phyloP scores from a whole-genome alignment of 495 filamentous ascomycete species.

The Mytilinidion resinicola region DNA sequence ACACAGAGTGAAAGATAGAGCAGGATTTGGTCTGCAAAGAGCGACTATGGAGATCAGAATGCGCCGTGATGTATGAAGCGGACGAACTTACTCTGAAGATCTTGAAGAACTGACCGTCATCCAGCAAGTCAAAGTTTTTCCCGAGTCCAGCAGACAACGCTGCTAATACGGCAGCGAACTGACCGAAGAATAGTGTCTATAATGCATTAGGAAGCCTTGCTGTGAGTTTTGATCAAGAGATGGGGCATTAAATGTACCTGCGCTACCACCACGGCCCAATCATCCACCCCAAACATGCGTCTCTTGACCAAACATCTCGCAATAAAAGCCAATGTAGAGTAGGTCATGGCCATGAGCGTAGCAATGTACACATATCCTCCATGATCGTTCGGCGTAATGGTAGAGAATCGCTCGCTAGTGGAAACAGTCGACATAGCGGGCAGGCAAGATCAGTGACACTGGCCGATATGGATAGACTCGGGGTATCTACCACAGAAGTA shows the following conservation, averaged over 20 bases:
- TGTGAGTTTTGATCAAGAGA: background rate
- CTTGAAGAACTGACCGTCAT: background rate
- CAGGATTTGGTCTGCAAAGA: conserved; percentile 16
- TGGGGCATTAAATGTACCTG: conserved; percentile 8
- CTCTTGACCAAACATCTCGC: conserved; percentile 21
- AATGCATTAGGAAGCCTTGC: too few relatives aligned
- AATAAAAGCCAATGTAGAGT: conserved; percentile 16
- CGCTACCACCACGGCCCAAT: conserved; percentile 19
- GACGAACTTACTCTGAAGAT: conserved; percentile 6
- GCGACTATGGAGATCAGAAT: background rate
- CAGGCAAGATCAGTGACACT: background rate
- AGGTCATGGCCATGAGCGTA: conserved; percentile 15
- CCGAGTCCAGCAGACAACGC: conserved; percentile 10
- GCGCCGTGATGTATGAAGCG: background rate
- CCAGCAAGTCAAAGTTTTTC: conserved; percentile 8
- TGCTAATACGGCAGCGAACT: conserved; percentile 9
- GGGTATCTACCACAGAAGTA: too few relatives aligned
- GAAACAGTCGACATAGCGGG: background rate
- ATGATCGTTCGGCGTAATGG: conserved; percentile 19
- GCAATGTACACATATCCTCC: conserved; percentile 23
- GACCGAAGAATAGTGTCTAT: conserved; percentile 1
- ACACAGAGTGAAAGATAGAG: conserved; percentile 14
- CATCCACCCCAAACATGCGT: conserved; percentile 21
- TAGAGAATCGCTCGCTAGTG: conserved; percentile 10
- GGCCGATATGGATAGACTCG: too few relatives aligned